Conservation (phyloP, 345 rosid species). For the Mercurialis annua region DNA sequence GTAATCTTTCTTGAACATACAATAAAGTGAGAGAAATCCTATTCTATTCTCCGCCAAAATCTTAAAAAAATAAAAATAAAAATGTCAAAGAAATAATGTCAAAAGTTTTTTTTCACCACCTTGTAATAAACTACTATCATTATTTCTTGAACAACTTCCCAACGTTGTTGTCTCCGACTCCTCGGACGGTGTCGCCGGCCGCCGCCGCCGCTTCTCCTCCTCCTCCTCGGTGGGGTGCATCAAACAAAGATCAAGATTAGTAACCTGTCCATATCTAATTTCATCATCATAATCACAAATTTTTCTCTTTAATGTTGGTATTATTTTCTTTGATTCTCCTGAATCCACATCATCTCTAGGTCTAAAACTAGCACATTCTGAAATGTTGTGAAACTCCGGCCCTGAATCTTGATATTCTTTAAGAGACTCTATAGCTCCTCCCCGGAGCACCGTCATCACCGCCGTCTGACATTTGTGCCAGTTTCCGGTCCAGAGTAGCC, state of each 20-base stretch:
- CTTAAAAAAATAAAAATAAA: neutral
- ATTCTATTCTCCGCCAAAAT: neutral
- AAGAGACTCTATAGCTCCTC: conserved; percentile 45
- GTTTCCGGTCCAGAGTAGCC: conserved; percentile 66
- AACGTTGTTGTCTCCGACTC: conserved; percentile 44
- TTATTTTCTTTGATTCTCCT: neutral
- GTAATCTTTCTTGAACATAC: neutral
- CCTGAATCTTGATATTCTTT: conserved; percentile 29
- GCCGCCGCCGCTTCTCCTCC: conserved; percentile 19
- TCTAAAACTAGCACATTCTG: conserved; percentile 15
- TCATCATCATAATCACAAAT: neutral
- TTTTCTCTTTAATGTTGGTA: conserved; percentile 25
- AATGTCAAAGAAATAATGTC: conserved; percentile 31
- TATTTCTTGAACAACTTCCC: conserved; percentile 16
- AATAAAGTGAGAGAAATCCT: neutral
- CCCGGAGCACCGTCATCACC: conserved; percentile 56
- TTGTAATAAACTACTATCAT: neutral
- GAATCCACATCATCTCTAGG: neutral
- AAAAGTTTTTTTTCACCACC: conserved; percentile 31
- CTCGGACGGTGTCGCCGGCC: conserved; percentile 42
- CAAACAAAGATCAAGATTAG: conserved; percentile 28
- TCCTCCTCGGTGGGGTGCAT: conserved; percentile 19
- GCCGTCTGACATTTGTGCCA: conserved; percentile 61
- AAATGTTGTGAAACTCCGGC: conserved; percentile 16
- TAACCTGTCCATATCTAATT: neutral